phyloP scores from a whole-genome alignment of 805 yeast species.

The Tetrapisispora namnaoensis region DNA sequence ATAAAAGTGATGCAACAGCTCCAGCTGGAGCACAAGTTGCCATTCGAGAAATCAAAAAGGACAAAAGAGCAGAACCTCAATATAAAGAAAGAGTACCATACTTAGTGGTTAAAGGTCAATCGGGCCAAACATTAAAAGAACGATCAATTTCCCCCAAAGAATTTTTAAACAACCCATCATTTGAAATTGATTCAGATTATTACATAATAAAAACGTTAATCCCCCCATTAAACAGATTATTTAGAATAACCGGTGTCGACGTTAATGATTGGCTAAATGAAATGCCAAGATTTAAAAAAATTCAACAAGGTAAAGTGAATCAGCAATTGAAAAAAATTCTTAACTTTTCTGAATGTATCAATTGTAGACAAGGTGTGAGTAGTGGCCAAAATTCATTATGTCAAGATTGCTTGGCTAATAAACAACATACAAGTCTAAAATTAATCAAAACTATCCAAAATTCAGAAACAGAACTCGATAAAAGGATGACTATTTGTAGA shows the following conservation, averaged over 20 bases:
- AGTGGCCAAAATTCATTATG: background rate
- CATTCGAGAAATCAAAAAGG: slow-evolving; percentile 49
- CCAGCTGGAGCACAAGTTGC: slow-evolving; percentile 92
- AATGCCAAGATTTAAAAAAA: slow-evolving; percentile 4
- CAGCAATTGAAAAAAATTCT: slow-evolving; percentile 11
- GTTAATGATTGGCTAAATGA: slow-evolving; percentile 65
- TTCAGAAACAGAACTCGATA: slow-evolving; percentile 23
- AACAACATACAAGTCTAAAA: background rate
- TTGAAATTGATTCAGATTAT: slow-evolving; percentile 67
- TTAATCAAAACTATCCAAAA: slow-evolving; percentile 2
- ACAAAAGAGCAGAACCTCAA: slow-evolving; percentile 73
- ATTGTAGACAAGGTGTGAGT: slow-evolving; percentile 17
- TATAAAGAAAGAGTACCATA: slow-evolving; percentile 84
- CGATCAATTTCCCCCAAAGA: slow-evolving; percentile 74
- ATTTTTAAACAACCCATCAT: slow-evolving; percentile 35
- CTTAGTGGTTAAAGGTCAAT: slow-evolving; percentile 55
- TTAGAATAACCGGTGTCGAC: slow-evolving; percentile 76
- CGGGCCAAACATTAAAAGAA: slow-evolving; percentile 54
- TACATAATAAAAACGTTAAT: slow-evolving; percentile 75
- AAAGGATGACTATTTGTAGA: slow-evolving; percentile 30
- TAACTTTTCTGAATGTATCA: slow-evolving; percentile 23
- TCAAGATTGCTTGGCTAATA: slow-evolving; percentile 1
- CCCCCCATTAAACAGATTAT: slow-evolving; percentile 83
- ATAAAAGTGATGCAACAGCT: slow-evolving; percentile 56
- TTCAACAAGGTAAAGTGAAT: slow-evolving; percentile 1